Evolutionary conservation across 2,329 filamentous ascomycete species (phyloP).

Genomic region (Exophiala spinifera): DNA sequence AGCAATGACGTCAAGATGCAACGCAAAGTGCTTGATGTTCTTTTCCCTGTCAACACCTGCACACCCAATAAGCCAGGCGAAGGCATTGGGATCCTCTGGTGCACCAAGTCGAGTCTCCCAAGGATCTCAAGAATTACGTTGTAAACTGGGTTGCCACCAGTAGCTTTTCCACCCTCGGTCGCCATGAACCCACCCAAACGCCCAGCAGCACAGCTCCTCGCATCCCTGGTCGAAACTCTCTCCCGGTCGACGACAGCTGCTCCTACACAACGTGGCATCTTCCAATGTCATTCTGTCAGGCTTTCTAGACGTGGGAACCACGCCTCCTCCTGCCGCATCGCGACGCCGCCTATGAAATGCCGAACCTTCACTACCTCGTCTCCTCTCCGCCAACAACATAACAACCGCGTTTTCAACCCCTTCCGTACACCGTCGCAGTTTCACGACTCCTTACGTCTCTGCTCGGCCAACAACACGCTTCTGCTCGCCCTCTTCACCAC

Average conservation of each 20-base stretch:
- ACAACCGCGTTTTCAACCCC: conserved; percentile 23
- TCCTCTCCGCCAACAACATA: conserved; percentile 2
- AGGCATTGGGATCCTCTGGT: no score
- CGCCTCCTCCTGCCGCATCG: no score
- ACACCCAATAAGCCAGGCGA: no score
- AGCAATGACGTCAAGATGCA: background rate
- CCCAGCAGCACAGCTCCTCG: background rate
- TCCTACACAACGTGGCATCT: background rate
- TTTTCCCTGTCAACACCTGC: background rate
- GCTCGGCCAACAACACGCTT: conserved; percentile 27
- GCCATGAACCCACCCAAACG: background rate
- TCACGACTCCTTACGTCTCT: conserved; percentile 26
- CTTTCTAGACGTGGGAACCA: no score
- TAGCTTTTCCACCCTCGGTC: background rate
- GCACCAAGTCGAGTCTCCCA: background rate
- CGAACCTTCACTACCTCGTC: conserved; percentile 7
- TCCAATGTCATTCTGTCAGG: background rate
- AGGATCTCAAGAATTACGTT: no score
- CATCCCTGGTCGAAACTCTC: background rate
- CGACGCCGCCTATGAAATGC: no score
- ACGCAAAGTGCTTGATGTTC: background rate
- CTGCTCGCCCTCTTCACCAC: conserved; percentile 27
- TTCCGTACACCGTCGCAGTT: conserved; percentile 27
- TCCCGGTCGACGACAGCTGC: background rate
- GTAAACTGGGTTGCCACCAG: background rate